phyloP scores from a whole-genome alignment of 768 basidiomycete species.

The Thelephora aurantiotincta region DNA sequence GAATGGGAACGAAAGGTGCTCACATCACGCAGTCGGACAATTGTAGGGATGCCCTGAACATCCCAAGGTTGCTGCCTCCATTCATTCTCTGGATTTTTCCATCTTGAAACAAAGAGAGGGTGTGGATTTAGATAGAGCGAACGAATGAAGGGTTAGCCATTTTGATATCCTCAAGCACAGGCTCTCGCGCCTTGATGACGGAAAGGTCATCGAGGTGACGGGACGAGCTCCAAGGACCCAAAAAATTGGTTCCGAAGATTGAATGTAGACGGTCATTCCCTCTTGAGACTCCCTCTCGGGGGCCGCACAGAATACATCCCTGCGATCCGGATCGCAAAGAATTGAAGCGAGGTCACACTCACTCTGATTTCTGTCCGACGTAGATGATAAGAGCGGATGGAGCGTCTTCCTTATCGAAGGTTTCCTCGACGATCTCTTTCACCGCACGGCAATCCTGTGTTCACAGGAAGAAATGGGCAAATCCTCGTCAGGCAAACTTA shows the following conservation, averaged over 20 bases:
- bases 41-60: conserved; percentile 46
- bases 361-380: conserved; percentile 55
- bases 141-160: neutral
- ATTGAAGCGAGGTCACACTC: conserved; percentile 14
- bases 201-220: conserved; percentile 1
- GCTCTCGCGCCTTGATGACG: neutral
- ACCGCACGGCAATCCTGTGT: conserved; percentile 52
- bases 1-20: conserved; percentile 13
- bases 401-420: conserved; percentile 28
- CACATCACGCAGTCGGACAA: conserved; percentile 47
- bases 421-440: conserved; percentile 36
- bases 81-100: conserved; percentile 44
- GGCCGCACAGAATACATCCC: too few species aligned
- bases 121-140: too few species aligned
- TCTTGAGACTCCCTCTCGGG: too few species aligned
- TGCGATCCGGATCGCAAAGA: neutral
- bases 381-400: conserved; percentile 51
- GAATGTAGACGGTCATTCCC: too few species aligned
- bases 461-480: neutral
- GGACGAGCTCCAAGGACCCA: conserved; percentile 1
- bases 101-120: too few species aligned
- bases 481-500: neutral
- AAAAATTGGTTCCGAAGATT: neutral
- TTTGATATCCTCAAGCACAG: conserved; percentile 1
- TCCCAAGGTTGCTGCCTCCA: conserved; percentile 55